Percentiles rank a stretch among this genome's conserved stretches.
Conservation (phyloP, 2,329 filamentous ascomycete genomes). For the Polytolypa hystricis region DNA sequence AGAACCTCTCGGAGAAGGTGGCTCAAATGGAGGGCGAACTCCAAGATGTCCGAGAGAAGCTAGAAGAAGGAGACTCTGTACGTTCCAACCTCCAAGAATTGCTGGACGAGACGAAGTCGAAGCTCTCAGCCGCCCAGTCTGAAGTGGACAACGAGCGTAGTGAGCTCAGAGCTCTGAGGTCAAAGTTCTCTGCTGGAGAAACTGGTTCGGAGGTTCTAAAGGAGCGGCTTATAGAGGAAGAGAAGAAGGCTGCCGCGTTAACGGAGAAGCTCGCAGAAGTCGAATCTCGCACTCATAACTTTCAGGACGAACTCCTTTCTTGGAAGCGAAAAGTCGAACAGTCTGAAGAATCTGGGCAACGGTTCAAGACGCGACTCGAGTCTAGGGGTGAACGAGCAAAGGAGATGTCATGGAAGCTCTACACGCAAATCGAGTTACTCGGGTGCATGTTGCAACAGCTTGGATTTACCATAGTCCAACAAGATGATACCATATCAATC, state of each 20-base stretch:
- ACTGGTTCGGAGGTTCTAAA: slow-evolving; percentile 70
- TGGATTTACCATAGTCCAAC: slow-evolving; percentile 68
- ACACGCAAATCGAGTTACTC: slow-evolving; percentile 74
- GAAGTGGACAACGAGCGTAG: slow-evolving; percentile 56
- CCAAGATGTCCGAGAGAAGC: slow-evolving; percentile 41
- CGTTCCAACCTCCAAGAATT: slow-evolving; percentile 45
- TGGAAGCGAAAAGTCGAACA: slow-evolving; percentile 49
- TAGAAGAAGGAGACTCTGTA: slow-evolving; percentile 43
- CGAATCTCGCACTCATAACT: slow-evolving; percentile 62
- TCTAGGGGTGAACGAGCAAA: slow-evolving; percentile 62
- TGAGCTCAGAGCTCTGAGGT: slow-evolving; percentile 57
- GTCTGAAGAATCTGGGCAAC: slow-evolving; percentile 22
- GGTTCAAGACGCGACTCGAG: slow-evolving; percentile 47
- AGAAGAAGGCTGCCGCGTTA: slow-evolving; percentile 56
- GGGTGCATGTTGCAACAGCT: slow-evolving; percentile 72
- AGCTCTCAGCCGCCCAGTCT: slow-evolving; percentile 34
- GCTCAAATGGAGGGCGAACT: slow-evolving; percentile 49
- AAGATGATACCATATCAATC: slow-evolving; percentile 61
- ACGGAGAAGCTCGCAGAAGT: slow-evolving; percentile 60
- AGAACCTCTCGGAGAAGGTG: slow-evolving; percentile 45
- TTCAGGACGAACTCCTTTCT: slow-evolving; percentile 64
- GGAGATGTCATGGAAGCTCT: slow-evolving; percentile 74
- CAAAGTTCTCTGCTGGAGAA: slow-evolving; percentile 69
- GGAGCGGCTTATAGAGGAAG: slow-evolving; percentile 63
- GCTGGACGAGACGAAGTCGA: slow-evolving; percentile 38